Conservation (phyloP, 2,329 filamentous ascomycete species). For the Cercospora zeina region DNA sequence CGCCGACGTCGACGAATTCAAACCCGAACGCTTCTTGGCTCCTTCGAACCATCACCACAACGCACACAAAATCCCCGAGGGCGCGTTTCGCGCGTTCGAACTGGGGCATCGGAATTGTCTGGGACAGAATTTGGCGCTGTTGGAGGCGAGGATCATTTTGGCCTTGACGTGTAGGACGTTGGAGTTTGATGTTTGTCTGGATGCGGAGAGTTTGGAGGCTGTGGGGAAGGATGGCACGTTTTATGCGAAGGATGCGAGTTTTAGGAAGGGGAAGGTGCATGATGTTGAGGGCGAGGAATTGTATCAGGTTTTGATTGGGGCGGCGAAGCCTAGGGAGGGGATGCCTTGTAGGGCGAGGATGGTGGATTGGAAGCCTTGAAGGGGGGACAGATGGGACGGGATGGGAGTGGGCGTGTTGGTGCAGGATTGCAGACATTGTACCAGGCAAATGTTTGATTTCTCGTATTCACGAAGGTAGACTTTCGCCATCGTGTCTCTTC, state of each 20-base stretch:
- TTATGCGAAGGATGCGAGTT: slow-evolving; percentile 31
- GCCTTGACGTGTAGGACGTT: slow-evolving; percentile 53
- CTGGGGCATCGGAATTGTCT: slow-evolving; percentile 56
- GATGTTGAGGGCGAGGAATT: slow-evolving; percentile 34
- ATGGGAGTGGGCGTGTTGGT: neutral
- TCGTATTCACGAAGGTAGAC: neutral
- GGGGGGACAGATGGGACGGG: neutral
- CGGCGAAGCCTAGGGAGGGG: slow-evolving; percentile 38
- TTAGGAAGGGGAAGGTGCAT: slow-evolving; percentile 28
- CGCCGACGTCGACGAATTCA: slow-evolving; percentile 44
- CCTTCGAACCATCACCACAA: too few species aligned
- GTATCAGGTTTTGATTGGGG: slow-evolving; percentile 36
- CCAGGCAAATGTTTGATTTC: neutral
- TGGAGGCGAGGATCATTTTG: slow-evolving; percentile 54
- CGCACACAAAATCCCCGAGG: slow-evolving; percentile 41
- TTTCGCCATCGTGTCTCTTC: neutral
- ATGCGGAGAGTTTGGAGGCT: slow-evolving; percentile 32
- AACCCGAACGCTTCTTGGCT: slow-evolving; percentile 51
- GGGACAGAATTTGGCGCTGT: slow-evolving; percentile 55
- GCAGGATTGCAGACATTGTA: neutral
- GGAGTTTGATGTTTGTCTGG: slow-evolving; percentile 48
- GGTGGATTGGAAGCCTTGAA: slow-evolving; percentile 20
- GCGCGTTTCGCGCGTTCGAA: slow-evolving; percentile 57
- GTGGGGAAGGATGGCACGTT: slow-evolving; percentile 40
- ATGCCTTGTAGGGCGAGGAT: slow-evolving; percentile 33